Base-by-base conservation (phyloP, 345 rosid genomes). In the Acer saccharum region DNA sequence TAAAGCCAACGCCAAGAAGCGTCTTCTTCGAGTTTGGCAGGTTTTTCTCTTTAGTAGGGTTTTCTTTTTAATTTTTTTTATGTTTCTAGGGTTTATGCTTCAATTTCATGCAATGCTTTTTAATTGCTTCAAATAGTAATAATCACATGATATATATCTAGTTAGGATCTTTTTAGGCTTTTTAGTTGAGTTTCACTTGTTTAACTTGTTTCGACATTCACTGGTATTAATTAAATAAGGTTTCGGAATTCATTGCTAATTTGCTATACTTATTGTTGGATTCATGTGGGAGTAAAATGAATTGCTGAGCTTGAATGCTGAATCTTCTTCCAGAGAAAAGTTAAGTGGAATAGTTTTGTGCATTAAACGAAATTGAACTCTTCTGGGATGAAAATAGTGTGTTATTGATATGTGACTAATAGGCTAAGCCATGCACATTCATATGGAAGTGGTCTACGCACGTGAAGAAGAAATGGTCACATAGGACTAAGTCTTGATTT, bases 1-100 rank as follows among this genome's bases (percentile, higher is more conserved):
- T 82, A 93, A 92, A 82, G 93, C 97, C 86, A 95, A 95, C 82
- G 98, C 98, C 82, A 92, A 95, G 92, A 93, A 92, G 77, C 94
- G 97, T 41, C 98, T 95, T 87, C 94, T 79, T 74, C 92, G 97
- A 67, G 94, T 95, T 77, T 95, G 98, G 98, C 98, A 93, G 98
- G 98, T 92, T 39, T 58, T n/a, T 43, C 46, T 43, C 46, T 43
- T 43, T 43, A 43, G 9, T 9, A 43, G 46, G 46, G 10, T 43
- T 43, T 43, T 43, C 1, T 7, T 43, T 43, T 43, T 43, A 43
- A 7, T 6, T 1, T 29, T 29, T 29, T 29, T 29, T 29, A 29
- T 20, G 21, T 27, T n/a, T 71, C 44, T 58, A 43, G 71, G 58
- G 58, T 41, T 69, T 62, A 13, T 46, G 29, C 27, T 57, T 9